phyloP scores from a whole-genome alignment of 495 filamentous ascomycete genomes.

The Sordaria brevicollis region DNA sequence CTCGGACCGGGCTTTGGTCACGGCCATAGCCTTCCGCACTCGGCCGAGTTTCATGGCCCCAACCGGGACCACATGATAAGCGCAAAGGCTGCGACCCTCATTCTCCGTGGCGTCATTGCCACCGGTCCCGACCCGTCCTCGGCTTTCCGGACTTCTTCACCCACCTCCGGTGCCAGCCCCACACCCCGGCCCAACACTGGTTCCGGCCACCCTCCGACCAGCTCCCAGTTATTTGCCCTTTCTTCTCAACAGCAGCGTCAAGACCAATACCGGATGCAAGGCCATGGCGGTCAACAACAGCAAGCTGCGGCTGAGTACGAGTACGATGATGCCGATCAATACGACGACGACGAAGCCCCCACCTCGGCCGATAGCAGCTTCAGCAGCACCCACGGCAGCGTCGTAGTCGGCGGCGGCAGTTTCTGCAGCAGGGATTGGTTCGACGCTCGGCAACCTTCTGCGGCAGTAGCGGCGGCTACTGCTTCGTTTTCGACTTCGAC shows the following conservation, averaged over 20 bases:
- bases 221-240: neutral
- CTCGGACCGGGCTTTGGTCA: neutral
- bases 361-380: neutral
- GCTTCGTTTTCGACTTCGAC: neutral
- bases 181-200: constrained; percentile 16
- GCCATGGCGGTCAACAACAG: neutral
- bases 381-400: neutral
- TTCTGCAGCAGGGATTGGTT: neutral
- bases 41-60: neutral
- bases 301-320: neutral
- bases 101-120: constrained; percentile 9
- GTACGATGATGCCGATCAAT: neutral
- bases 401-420: neutral
- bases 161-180: constrained; percentile 6
- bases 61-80: constrained; percentile 6
- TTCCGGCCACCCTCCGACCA: neutral
- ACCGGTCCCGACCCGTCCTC: constrained; percentile 1
- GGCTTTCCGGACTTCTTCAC: constrained; percentile 17
- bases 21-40: neutral
- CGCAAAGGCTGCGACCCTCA: constrained; percentile 10
- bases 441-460: neutral
- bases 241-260: neutral
- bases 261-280: neutral
- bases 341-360: neutral
- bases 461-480: neutral